Percentiles rank a stretch among this genome's conserved stretches.
phyloP scores from a whole-genome alignment of 2,329 filamentous ascomycete genomes.

The Emericellopsis atlantica region DNA sequence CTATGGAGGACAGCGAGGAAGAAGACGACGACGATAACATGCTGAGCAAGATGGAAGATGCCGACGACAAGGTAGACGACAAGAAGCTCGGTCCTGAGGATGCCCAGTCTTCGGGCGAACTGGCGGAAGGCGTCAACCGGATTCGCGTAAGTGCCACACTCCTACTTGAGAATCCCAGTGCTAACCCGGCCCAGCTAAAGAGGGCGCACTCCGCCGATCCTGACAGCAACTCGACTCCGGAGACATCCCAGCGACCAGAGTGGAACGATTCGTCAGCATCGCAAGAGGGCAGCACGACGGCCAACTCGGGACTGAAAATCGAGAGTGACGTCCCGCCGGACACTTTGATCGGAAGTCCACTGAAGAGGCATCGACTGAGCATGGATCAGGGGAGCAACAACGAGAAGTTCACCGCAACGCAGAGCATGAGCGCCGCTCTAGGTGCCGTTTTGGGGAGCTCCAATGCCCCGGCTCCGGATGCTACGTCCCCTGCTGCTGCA shows the following conservation, averaged over 20 bases:
- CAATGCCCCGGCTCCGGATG: conserved; percentile 5
- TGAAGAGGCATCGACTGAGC: conserved; percentile 64
- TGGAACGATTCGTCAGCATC: conserved; percentile 29
- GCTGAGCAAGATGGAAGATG: conserved; percentile 43
- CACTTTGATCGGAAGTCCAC: conserved; percentile 50
- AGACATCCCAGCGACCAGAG: conserved; percentile 21
- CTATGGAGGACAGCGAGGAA: conserved; percentile 58
- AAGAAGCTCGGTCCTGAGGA: conserved; percentile 57
- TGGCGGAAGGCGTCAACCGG: conserved; percentile 69
- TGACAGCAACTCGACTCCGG: conserved; percentile 27
- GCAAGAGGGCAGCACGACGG: background rate
- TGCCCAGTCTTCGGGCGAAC: conserved; percentile 56
- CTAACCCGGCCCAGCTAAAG: conserved; percentile 47
- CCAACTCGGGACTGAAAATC: conserved; percentile 8
- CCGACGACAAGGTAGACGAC: conserved; percentile 6
- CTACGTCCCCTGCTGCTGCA: conserved; percentile 6
- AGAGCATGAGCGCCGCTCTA: conserved; percentile 21
- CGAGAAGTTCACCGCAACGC: conserved; percentile 14
- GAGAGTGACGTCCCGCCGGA: conserved; percentile 18
- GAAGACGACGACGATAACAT: conserved; percentile 56
- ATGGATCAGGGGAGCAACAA: conserved; percentile 14
- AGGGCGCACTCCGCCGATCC: conserved; percentile 66
- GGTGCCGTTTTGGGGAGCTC: conserved; percentile 14
- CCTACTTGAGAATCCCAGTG: background rate
- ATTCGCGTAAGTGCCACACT: conserved; percentile 51